Evolutionary conservation across 495 filamentous ascomycete genomes (phyloP), one percentile per base, ranked within the genome.

Genomic region (Pyrenopolyporus hunteri): DNA sequence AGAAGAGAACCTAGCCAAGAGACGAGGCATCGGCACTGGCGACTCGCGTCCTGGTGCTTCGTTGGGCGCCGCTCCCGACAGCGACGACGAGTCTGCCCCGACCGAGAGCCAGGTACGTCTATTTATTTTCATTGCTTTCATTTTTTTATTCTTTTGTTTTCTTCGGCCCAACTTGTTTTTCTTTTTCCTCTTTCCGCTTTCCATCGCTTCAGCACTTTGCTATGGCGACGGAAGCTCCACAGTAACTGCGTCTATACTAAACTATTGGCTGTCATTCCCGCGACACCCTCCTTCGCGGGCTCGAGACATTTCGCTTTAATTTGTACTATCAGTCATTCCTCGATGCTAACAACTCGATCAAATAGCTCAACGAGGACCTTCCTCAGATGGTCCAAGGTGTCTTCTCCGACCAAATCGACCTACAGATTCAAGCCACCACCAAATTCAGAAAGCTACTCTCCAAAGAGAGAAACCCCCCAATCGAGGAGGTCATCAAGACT

Each of bases 401-500:
- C 68, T 97, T 98, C 81, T 98, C 95, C 59, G 92, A 98, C 28
- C 91, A 97, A 76, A 97, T 99, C 76, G 95, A 99, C 67, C 84
- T 88, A 43, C 95, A 99, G 74, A 99, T 99, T 64, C 87, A 92
- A 78, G 93, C 95, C n/a, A 99, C 95, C 17, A 99, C 95, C 51
- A 97, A 97, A 75, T 99, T 99, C 82, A 82, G 95, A 59, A 99
- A 99, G 78, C 82, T 99, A 17, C 82, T 99, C 4, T 96, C 91
- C 56, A 99, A 99, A 79, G 95, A 99, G 81, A 90, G 95, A 71
- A 99, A 99, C 77, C 95, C 95, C 13, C 94, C 95, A 16, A 99
- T 99, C 72, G 95, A 99, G 76, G 91, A 93, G 66, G 95, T 99
- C 59, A 98, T 99, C 72, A 94, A 97, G 84, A 98, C 95, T 55